phyloP scores from a whole-genome alignment of 2,329 filamentous ascomycete genomes.

The Microdochium bolleyi region DNA sequence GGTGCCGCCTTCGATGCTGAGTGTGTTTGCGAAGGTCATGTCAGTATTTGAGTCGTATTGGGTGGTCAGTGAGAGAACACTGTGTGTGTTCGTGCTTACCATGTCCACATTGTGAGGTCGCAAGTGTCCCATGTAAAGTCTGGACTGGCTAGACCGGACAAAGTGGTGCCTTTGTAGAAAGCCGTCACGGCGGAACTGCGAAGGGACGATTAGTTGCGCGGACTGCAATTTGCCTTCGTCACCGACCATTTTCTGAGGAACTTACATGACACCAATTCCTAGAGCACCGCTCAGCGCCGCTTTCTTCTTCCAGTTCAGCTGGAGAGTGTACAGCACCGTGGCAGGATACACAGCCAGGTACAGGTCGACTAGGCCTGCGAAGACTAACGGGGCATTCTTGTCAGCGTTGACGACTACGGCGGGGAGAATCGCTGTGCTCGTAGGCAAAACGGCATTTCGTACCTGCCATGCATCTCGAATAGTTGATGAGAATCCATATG shows the following conservation, averaged over 20 bases:
- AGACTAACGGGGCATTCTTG: too few relatives aligned
- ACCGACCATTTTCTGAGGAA: too few relatives aligned
- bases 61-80: too few relatives aligned
- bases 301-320: constrained; percentile 15
- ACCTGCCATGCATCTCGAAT: constrained; percentile 8
- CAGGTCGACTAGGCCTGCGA: constrained; percentile 14
- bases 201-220: neutral
- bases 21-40: neutral
- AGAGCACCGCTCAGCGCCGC: constrained; percentile 13
- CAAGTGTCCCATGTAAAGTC: constrained; percentile 10
- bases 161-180: constrained; percentile 8
- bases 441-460: too few relatives aligned
- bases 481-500: constrained; percentile 9
- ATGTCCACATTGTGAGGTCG: constrained; percentile 10
- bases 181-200: constrained; percentile 5
- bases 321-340: constrained; percentile 10
- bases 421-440: too few relatives aligned
- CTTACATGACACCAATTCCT: constrained; percentile 15
- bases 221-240: neutral
- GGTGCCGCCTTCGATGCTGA: constrained; percentile 16
- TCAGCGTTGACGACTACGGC: too few relatives aligned
- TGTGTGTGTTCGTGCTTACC: constrained; percentile 9
- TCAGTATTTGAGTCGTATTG: neutral
- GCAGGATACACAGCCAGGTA: constrained; percentile 17
- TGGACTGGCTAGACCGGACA: constrained; percentile 4